phyloP scores from a whole-genome alignment of 1,139 yeast species.

The Pichia sp. region DNA sequence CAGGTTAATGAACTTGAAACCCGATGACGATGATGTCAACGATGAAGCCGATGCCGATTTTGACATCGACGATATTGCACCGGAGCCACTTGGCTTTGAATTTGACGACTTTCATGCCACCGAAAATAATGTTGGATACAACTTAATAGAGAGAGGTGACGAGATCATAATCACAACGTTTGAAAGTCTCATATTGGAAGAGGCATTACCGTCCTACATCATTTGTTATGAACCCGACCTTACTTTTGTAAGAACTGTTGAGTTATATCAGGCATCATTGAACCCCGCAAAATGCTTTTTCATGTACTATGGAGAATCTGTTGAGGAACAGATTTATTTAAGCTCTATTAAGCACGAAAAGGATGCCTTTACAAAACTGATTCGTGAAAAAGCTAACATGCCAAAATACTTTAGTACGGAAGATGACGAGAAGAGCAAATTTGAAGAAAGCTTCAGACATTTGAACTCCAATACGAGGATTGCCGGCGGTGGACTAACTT shows the following conservation, averaged over 20 bases:
- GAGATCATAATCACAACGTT: constrained; percentile 63
- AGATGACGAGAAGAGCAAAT: constrained; percentile 44
- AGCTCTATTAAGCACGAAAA: constrained; percentile 76
- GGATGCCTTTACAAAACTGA: constrained; percentile 79
- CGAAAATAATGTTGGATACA: constrained; percentile 13
- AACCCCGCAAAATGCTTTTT: constrained; percentile 60
- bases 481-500: constrained; percentile 70
- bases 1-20: constrained; percentile 26
- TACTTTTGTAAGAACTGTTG: constrained; percentile 76
- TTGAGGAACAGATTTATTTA: constrained; percentile 83
- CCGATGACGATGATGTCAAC: constrained; percentile 27
- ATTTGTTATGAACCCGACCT: constrained; percentile 87
- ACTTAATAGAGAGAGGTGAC: constrained; percentile 38
- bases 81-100: neutral
- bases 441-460: constrained; percentile 24
- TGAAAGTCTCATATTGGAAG: constrained; percentile 56
- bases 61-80: constrained; percentile 7
- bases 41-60: constrained; percentile 10
- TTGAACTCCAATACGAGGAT: constrained; percentile 57
- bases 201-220: constrained; percentile 69
- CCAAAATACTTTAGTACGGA: constrained; percentile 68
- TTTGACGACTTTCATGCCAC: neutral
- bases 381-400: constrained; percentile 77
- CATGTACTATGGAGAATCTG: constrained; percentile 85
- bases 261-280: constrained; percentile 60